Evolutionary conservation across 148 eudicot genomes (phyloP), one percentile per base, ranked within the genome.

Genomic region (Chenopodium suecicum): DNA sequence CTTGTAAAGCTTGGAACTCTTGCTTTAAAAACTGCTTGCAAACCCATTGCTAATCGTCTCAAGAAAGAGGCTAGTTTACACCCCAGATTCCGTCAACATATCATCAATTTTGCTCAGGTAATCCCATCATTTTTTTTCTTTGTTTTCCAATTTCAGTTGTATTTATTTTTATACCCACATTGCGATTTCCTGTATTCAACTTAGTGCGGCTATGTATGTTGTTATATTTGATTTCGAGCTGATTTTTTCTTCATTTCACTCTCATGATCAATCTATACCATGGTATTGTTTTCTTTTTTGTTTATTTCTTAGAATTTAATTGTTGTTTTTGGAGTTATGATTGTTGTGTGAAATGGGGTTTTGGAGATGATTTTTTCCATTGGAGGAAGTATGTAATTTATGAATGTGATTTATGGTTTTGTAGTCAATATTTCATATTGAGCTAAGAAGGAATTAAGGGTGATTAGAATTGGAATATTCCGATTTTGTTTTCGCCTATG

Each of bases 61-160:
- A 94, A 93, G 81, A 87, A 87, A 80, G 87, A 92, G 75, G 97
- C 98, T 67, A 93, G 87, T 27, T 62, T 77, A 70, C 91, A 93
- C 76, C 95, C 95, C 17, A 86, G 79, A 50, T 93, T 94, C 77
- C 90, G 98, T 41, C 88, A 85, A 44, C 73, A 83, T 78, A 94
- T 93, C 85, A 81, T 91, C 87, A 88, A 90, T 81, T 72, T 94
- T 79, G 98, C 98, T 64, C 98, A 94, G 98, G 97, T 94, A 20
- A 8, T 44, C 76, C 41, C 31, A 3, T 9, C n/a, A 62, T 34
- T 46, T 34, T 78, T 37, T 7, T 1, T 27, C 16, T 68, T 41
- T 13, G 44, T 81, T 27, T 60, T 41, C 16, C 56, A 10, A 31
- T 37, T 14, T 2, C 14, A n/a, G 9, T 60, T 37, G 41, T 14